Conservation (phyloP, 495 filamentous ascomycete species). For the Amniculicola lignicola region DNA sequence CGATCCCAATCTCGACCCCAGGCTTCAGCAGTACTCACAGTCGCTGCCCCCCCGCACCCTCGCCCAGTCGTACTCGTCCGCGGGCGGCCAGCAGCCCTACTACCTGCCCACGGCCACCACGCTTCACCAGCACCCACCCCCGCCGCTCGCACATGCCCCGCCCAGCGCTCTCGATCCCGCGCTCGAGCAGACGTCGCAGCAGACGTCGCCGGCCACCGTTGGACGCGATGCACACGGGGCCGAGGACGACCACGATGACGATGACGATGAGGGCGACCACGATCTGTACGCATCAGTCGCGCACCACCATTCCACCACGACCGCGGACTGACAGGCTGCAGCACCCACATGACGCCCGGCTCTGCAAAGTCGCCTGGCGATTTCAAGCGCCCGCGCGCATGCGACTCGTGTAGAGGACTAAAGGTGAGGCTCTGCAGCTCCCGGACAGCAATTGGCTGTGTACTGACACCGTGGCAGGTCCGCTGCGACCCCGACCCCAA, state of each 20-base stretch:
- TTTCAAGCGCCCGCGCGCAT: constrained; percentile 79
- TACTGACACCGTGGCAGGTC: constrained; percentile 47
- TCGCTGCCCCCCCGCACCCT: constrained; percentile 14
- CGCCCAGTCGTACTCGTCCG: constrained; percentile 19
- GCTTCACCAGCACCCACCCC: constrained; percentile 10
- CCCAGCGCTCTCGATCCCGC: constrained; percentile 30
- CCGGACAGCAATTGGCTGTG: background rate
- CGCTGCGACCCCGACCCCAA: constrained; percentile 79
- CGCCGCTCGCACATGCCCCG: constrained; percentile 4
- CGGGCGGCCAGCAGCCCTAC: constrained; percentile 19
- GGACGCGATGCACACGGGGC: constrained; percentile 7
- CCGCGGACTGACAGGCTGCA: background rate
- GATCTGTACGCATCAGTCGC: constrained; percentile 21
- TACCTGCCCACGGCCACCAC: constrained; percentile 21
- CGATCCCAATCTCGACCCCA: background rate
- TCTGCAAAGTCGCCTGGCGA: constrained; percentile 43
- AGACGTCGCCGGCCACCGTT: constrained; percentile 29
- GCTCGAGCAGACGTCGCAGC: constrained; percentile 11
- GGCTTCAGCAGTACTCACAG: constrained; percentile 9
- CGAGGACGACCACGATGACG: constrained; percentile 17
- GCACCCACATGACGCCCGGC: constrained; percentile 16
- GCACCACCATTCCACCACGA: background rate
- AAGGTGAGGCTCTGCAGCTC: constrained; percentile 68
- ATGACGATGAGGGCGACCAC: constrained; percentile 17
- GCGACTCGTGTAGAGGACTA: constrained; percentile 82